phyloP scores from a whole-genome alignment of 1,139 yeast species.

The Suhomyces bokatorum region DNA sequence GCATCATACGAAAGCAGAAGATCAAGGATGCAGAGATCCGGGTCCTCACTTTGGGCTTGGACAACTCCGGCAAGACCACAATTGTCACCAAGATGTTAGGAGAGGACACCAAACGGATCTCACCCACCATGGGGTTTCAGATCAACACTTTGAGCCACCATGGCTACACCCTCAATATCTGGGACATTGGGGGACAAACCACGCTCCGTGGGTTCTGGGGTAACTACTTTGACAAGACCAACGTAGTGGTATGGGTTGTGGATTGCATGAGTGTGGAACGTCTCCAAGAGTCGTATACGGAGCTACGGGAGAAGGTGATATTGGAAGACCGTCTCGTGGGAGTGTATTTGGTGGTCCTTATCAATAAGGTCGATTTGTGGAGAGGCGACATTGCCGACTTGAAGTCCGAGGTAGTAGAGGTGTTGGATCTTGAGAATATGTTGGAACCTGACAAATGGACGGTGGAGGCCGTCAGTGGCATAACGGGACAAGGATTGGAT shows the following conservation, averaged over 20 bases:
- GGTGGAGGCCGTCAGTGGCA: conserved; percentile 55
- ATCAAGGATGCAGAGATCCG: conserved; percentile 76
- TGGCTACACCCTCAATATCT: conserved; percentile 45
- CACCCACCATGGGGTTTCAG: conserved; percentile 58
- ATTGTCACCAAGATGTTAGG: conserved; percentile 66
- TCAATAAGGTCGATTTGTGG: conserved; percentile 58
- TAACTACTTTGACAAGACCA: conserved; percentile 85
- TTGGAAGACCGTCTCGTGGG: conserved; percentile 71
- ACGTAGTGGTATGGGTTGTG: conserved; percentile 88
- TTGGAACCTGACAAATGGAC: conserved; percentile 35
- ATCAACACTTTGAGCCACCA: conserved; percentile 42
- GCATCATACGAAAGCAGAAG: conserved; percentile 81
- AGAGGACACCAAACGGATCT: conserved; percentile 37
- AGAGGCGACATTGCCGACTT: conserved; percentile 19
- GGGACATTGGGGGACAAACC: conserved; percentile 92
- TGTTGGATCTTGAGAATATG: conserved; percentile 27
- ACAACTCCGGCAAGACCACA: conserved; percentile 87
- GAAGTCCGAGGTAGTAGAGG: conserved; percentile 18
- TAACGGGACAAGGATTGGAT: conserved; percentile 51
- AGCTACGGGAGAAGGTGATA: conserved; percentile 58
- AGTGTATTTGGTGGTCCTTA: conserved; percentile 53
- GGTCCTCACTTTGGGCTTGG: conserved; percentile 77
- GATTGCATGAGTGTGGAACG: conserved; percentile 68
- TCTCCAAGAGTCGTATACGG: conserved; percentile 61
- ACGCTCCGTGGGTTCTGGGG: conserved; percentile 84